Conservation (phyloP, 306 rosid genomes). For the Cucumis cinereus region DNA sequence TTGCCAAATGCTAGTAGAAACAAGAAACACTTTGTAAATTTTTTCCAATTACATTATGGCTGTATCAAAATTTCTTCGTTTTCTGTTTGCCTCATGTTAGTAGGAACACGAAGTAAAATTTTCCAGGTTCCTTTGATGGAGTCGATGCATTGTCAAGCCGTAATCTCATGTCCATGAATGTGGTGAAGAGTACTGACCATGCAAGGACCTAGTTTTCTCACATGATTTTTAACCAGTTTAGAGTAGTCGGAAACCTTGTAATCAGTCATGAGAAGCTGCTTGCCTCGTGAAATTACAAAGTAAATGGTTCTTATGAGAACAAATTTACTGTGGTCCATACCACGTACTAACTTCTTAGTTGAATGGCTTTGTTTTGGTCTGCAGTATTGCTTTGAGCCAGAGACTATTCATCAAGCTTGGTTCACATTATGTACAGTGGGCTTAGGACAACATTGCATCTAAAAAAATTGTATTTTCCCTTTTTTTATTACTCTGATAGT, state of each 20-base stretch:
- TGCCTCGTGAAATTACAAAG: background rate
- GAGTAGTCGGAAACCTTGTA: background rate
- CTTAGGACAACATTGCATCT: background rate
- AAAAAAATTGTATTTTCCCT: background rate
- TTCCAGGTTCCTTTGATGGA: background rate
- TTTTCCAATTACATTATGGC: background rate
- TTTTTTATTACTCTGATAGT: background rate
- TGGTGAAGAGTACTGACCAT: background rate
- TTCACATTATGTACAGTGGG: background rate
- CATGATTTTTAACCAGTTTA: background rate
- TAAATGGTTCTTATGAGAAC: background rate
- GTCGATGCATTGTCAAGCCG: background rate
- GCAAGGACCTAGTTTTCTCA: background rate
- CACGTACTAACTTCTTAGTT: background rate
- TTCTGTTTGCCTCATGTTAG: conserved; percentile 2
- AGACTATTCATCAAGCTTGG: background rate
- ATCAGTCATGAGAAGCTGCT: background rate
- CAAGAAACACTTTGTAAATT: too few relatives aligned
- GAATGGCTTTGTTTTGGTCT: background rate
- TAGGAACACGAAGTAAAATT: background rate
- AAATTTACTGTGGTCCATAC: background rate
- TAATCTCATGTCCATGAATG: background rate
- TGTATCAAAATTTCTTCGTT: background rate
- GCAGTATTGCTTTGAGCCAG: background rate
- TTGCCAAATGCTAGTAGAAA: too few relatives aligned